Evolutionary conservation across 768 basidiomycete genomes (phyloP).

Genomic region (Fistulinella prunicolor): DNA sequence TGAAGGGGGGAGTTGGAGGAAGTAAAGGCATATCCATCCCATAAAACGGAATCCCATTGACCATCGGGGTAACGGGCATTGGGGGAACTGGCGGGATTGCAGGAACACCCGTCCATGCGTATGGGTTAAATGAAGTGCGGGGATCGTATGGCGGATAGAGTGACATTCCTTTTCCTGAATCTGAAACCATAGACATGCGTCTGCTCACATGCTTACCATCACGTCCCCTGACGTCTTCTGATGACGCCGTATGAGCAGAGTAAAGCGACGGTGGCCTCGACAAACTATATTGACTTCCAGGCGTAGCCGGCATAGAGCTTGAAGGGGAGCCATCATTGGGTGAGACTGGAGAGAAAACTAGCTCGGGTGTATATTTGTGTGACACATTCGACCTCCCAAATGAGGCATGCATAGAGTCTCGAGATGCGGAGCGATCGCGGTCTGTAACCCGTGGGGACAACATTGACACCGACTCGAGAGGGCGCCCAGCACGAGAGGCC

Average conservation of each 20-base stretch:
- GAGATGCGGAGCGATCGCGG: slow-evolving; percentile 38
- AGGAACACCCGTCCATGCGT: slow-evolving; percentile 23
- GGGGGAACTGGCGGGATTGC: slow-evolving; percentile 37
- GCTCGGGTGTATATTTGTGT: slow-evolving; percentile 48
- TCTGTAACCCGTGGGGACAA: slow-evolving; percentile 20
- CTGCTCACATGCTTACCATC: slow-evolving; percentile 36
- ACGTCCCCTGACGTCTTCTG: slow-evolving; percentile 50
- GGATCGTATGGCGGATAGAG: slow-evolving; percentile 28
- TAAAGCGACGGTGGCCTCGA: slow-evolving; percentile 57
- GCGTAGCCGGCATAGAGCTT: slow-evolving; percentile 44
- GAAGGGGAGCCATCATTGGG: slow-evolving; percentile 47
- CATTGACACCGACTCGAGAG: slow-evolving; percentile 22
- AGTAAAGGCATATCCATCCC: slow-evolving; percentile 65
- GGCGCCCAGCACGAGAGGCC: slow-evolving; percentile 46
- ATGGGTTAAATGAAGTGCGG: slow-evolving; percentile 26
- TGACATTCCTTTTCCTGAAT: slow-evolving; percentile 30
- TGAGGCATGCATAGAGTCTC: slow-evolving; percentile 33
- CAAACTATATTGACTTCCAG: slow-evolving; percentile 35
- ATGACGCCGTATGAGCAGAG: slow-evolving; percentile 52
- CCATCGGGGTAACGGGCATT: slow-evolving; percentile 33
- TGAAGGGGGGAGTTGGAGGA: slow-evolving; percentile 73
- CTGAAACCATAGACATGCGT: slow-evolving; percentile 41
- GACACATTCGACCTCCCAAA: slow-evolving; percentile 28
- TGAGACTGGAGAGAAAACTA: slow-evolving; percentile 34
- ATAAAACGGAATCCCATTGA: slow-evolving; percentile 41